These are phyloP conservation scores for Blepharisma undulans DNA, from an alignment of 169 alveolate genomes.

Conservation along the genomic window DNA sequence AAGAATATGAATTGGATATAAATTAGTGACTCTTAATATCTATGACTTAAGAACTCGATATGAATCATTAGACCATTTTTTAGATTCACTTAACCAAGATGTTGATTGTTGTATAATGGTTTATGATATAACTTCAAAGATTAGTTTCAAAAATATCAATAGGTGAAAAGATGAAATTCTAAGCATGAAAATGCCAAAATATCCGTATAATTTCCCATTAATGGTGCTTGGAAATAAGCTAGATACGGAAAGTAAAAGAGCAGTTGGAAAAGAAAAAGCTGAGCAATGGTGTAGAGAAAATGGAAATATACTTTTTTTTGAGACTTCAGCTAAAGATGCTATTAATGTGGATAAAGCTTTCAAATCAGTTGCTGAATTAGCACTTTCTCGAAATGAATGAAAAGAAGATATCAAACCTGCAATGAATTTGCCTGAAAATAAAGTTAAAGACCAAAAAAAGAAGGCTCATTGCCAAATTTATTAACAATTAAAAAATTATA, in stretches of 20 bases:
- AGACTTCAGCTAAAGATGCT: constrained; percentile 36
- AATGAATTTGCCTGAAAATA: too few relatives aligned
- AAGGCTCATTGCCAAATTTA: too few relatives aligned
- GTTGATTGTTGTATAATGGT: constrained; percentile 81
- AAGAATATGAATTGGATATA: too few relatives aligned
- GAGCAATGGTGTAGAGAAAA: constrained; percentile 26
- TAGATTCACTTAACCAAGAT: constrained; percentile 81
- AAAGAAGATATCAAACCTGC: too few relatives aligned
- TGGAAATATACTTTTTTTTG: constrained; percentile 16
- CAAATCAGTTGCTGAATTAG: too few relatives aligned
- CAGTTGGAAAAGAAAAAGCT: constrained; percentile 94
- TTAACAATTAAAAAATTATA: too few relatives aligned
- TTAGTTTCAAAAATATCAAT: constrained; percentile 39
- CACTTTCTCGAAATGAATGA: too few relatives aligned
- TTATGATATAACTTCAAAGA: constrained; percentile 64
- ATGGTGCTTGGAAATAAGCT: constrained; percentile 95
- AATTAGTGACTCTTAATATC: too few relatives aligned
- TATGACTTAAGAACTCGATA: too few relatives aligned
- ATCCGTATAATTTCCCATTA: constrained; percentile 34
- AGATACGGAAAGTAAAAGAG: constrained; percentile 91
- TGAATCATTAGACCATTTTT: too few relatives aligned
- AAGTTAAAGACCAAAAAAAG: too few relatives aligned
- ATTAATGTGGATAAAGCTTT: constrained; percentile 33
- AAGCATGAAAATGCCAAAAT: neutral
- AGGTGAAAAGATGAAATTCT: constrained; percentile 15